phyloP scores from a whole-genome alignment of 495 filamentous ascomycete genomes.

The Talaromyces adpressus region DNA sequence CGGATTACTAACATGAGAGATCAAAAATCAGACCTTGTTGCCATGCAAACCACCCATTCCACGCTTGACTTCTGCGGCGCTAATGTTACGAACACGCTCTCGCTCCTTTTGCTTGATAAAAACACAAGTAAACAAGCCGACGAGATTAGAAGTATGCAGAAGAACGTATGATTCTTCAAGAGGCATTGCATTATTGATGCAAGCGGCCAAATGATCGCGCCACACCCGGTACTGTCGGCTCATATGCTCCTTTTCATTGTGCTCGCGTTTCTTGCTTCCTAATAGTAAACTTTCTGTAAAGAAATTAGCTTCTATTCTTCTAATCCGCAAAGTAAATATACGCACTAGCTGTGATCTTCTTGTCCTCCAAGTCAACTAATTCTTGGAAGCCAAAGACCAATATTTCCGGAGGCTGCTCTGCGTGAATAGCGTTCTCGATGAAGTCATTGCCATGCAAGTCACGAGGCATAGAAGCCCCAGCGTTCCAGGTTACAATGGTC shows the following conservation, averaged over 20 bases:
- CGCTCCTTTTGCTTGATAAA: constrained; percentile 80
- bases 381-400: constrained; percentile 97
- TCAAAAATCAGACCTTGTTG: constrained; percentile 61
- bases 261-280: constrained; percentile 78
- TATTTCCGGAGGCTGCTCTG: constrained; percentile 73
- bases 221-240: constrained; percentile 95
- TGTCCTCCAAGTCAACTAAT: constrained; percentile 92
- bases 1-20: too few species aligned
- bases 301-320: constrained; percentile 16
- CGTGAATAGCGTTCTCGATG: constrained; percentile 64
- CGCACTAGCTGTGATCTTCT: constrained; percentile 89
- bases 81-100: constrained; percentile 65
- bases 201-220: constrained; percentile 77
- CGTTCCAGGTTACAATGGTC: constrained; percentile 90
- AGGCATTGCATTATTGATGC: constrained; percentile 77
- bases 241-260: constrained; percentile 85
- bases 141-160: constrained; percentile 79
- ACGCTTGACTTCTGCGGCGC: constrained; percentile 79
- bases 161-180: constrained; percentile 72
- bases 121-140: constrained; percentile 91
- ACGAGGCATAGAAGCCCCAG: constrained; percentile 81
- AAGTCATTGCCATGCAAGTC: constrained; percentile 71
- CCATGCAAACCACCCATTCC: constrained; percentile 91
- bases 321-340: constrained; percentile 9
- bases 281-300: constrained; percentile 54